phyloP scores from a whole-genome alignment of 208 protist species.

The Acanthamoeba royreba region DNA sequence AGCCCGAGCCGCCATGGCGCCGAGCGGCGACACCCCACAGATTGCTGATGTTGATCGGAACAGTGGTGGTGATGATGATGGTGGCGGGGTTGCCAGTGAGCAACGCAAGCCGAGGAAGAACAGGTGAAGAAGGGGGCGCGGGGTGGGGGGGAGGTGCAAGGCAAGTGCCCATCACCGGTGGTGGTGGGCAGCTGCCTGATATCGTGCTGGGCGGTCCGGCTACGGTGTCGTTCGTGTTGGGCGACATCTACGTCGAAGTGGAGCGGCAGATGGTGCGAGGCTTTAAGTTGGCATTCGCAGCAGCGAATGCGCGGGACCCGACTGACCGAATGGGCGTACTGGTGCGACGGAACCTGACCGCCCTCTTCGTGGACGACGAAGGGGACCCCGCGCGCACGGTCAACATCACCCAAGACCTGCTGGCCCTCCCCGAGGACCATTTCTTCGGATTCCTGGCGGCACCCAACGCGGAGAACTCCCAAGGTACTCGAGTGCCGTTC shows the following conservation, averaged over 20 bases:
- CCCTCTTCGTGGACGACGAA: background rate
- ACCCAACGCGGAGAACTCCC: background rate
- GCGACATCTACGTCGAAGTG: background rate
- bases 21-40: no score
- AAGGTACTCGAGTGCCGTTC: background rate
- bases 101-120: no score
- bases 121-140: no score
- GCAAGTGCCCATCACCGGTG: background rate
- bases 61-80: no score
- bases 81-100: no score
- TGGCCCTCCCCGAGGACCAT: background rate
- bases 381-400: background rate
- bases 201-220: background rate
- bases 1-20: no score
- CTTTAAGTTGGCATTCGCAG: background rate
- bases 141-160: background rate
- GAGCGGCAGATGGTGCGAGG: background rate
- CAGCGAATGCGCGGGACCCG: background rate
- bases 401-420: background rate
- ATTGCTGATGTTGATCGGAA: no score
- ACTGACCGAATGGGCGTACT: background rate
- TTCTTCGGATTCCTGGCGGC: background rate
- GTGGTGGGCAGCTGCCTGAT: background rate
- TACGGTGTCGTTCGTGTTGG: background rate
- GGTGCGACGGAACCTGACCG: background rate